Evolutionary conservation across 2,329 filamentous ascomycete species (phyloP).

Genomic region (Atkinsonella texensis): DNA sequence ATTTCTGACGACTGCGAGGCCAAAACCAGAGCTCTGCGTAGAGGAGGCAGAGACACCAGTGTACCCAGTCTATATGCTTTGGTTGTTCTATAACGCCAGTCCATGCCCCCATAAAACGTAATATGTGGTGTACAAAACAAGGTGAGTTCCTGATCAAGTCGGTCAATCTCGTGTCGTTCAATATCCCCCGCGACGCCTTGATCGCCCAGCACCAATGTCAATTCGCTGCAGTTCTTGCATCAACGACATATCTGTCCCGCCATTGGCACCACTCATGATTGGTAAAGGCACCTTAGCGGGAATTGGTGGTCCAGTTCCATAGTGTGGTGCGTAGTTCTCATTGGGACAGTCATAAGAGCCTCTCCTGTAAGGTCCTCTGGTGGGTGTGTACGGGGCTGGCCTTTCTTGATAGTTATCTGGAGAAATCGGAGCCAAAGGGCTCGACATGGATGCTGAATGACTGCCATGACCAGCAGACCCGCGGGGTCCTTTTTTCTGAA

Average conservation of each 20-base stretch:
- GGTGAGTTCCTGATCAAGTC: conserved; percentile 7
- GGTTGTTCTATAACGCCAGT: conserved; percentile 8
- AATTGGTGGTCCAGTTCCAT: conserved; percentile 40
- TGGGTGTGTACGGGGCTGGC: conserved; percentile 21
- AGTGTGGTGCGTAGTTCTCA: conserved; percentile 37
- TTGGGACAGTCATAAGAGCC: conserved; percentile 41
- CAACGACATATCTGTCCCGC: conserved; percentile 41
- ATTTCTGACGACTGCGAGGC: too few relatives aligned
- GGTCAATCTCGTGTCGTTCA: conserved; percentile 9
- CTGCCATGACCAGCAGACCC: conserved; percentile 26
- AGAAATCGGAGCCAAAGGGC: conserved; percentile 41
- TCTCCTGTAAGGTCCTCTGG: conserved; percentile 28
- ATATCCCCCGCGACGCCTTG: conserved; percentile 36
- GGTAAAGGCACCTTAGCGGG: conserved; percentile 58
- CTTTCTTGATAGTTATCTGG: conserved; percentile 39
- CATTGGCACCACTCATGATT: conserved; percentile 32
- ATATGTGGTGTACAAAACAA: conserved; percentile 1
- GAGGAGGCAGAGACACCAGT: not conserved
- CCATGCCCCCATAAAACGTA: conserved; percentile 7
- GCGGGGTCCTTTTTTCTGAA: conserved; percentile 51
- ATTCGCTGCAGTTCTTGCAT: conserved; percentile 61
- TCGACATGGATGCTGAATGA: conserved; percentile 25
- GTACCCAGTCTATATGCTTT: conserved; percentile 3
- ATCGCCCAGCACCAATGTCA: conserved; percentile 50
- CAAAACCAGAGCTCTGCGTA: too few relatives aligned